phyloP scores from a whole-genome alignment of 176 grass and related monocot genomes.

The Paspalum vaginatum region DNA sequence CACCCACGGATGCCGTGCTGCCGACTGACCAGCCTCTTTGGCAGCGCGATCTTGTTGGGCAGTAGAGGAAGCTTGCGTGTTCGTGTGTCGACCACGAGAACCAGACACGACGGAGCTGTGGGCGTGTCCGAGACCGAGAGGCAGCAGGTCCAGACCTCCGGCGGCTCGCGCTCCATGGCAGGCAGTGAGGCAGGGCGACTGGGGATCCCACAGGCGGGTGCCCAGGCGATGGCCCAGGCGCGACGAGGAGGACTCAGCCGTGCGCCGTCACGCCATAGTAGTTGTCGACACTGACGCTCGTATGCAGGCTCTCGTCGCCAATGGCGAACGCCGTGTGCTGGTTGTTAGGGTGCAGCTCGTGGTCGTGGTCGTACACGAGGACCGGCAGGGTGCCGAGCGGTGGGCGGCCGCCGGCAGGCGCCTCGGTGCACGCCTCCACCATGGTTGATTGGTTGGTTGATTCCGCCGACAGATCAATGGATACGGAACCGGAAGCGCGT shows the following conservation, averaged over 20 bases:
- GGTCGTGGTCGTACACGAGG: constrained; percentile 1
- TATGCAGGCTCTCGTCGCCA: background rate
- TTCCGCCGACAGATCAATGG: background rate
- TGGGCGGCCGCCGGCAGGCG: background rate
- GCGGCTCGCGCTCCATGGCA: background rate
- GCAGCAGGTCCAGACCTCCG: background rate
- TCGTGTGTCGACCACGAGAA: background rate
- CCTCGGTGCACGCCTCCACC: background rate
- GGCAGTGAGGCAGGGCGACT: background rate
- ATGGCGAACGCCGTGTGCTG: background rate
- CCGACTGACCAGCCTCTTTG: background rate
- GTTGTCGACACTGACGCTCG: background rate
- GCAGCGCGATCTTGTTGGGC: background rate
- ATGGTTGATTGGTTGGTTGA: too few species aligned
- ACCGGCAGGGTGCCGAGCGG: background rate
- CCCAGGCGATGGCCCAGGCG: background rate
- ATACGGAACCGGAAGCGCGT: too few species aligned
- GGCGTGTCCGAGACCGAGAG: constrained; percentile 25
- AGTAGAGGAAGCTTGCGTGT: background rate
- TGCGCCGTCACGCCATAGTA: background rate
- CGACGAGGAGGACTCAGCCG: constrained; percentile 1
- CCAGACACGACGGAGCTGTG: background rate
- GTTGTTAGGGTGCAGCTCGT: background rate
- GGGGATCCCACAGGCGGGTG: constrained; percentile 7
- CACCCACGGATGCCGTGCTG: background rate